Conservation (phyloP, 108 stramenopile species). For the Discostella stelligeroides region DNA sequence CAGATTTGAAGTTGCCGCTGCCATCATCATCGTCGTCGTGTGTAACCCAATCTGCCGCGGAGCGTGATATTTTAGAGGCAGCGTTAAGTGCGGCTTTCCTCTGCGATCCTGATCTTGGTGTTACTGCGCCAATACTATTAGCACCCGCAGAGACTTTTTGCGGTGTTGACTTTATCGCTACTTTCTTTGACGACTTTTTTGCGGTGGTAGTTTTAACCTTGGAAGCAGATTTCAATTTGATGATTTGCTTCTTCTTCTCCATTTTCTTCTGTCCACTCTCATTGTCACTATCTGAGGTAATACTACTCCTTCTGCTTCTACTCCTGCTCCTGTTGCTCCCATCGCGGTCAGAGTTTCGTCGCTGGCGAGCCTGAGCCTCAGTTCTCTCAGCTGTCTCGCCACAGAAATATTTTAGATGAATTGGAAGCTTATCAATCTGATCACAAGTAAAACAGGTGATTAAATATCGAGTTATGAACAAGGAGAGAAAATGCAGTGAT, state of each 20-base stretch:
- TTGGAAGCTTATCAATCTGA: conserved; percentile 80
- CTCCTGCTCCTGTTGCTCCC: conserved; percentile 33
- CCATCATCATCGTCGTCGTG: conserved; percentile 41
- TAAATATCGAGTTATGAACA: neutral
- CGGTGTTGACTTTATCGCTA: conserved; percentile 48
- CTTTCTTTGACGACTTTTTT: conserved; percentile 62
- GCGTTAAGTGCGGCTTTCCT: conserved; percentile 40
- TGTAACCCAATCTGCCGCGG: conserved; percentile 44
- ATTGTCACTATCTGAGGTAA: conserved; percentile 15
- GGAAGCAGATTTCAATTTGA: neutral
- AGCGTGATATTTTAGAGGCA: conserved; percentile 31
- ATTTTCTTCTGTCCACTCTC: conserved; percentile 10
- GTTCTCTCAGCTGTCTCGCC: conserved; percentile 91
- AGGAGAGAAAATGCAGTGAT: neutral
- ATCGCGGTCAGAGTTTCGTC: conserved; percentile 68
- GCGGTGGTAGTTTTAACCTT: conserved; percentile 3
- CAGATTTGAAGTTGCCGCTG: conserved; percentile 16
- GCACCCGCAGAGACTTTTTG: conserved; percentile 19
- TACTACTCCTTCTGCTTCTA: conserved; percentile 34
- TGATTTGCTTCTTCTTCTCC: conserved; percentile 20
- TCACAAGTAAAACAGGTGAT: neutral
- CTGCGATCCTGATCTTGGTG: conserved; percentile 1
- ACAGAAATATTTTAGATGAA: conserved; percentile 96
- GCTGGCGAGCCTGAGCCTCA: conserved; percentile 90
- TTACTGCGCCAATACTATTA: neutral